phyloP scores from a whole-genome alignment of 768 basidiomycete genomes.

The Leucosporidium scottii region DNA sequence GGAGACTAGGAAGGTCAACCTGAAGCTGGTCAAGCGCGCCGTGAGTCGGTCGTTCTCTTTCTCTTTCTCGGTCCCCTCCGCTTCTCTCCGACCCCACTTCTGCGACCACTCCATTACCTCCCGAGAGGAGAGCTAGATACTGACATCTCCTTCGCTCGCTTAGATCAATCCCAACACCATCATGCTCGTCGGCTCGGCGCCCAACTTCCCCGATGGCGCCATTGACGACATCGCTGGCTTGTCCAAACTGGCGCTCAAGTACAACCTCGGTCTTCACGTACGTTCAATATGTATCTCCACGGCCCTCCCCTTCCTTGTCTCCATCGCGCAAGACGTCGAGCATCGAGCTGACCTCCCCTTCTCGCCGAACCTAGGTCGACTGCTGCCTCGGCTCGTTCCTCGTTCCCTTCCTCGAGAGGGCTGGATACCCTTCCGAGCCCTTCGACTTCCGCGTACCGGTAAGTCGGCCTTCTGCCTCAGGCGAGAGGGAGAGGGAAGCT shows the following conservation, averaged over 20 bases:
- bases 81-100: too few species aligned
- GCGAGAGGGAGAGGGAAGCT: too few species aligned
- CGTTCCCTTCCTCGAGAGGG: slow-evolving; percentile 76
- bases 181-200: slow-evolving; percentile 35
- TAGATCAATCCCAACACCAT: slow-evolving; percentile 6
- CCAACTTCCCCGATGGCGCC: slow-evolving; percentile 46
- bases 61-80: too few species aligned
- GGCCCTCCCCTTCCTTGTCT: too few species aligned
- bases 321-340: too few species aligned
- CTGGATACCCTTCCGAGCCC: slow-evolving; percentile 42
- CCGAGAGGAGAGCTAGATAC: too few species aligned
- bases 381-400: slow-evolving; percentile 59
- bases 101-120: slow-evolving; percentile 64
- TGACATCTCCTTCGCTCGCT: slow-evolving; percentile 47
- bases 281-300: too few species aligned
- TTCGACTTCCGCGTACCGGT: slow-evolving; percentile 79
- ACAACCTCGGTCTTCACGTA: slow-evolving; percentile 76
- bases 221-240: slow-evolving; percentile 63
- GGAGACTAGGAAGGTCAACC: slow-evolving; percentile 65
- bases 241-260: slow-evolving; percentile 60
- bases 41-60: slow-evolving; percentile 29
- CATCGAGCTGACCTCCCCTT: too few species aligned
- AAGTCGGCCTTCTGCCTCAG: too few species aligned
- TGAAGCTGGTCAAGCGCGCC: slow-evolving; percentile 71
- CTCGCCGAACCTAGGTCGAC: slow-evolving; percentile 5